A percentile compares a stretch with the other conserved stretches of the same genome.
phyloP scores from a whole-genome alignment of 495 filamentous ascomycete species.

The Penicillium cataractarum region DNA sequence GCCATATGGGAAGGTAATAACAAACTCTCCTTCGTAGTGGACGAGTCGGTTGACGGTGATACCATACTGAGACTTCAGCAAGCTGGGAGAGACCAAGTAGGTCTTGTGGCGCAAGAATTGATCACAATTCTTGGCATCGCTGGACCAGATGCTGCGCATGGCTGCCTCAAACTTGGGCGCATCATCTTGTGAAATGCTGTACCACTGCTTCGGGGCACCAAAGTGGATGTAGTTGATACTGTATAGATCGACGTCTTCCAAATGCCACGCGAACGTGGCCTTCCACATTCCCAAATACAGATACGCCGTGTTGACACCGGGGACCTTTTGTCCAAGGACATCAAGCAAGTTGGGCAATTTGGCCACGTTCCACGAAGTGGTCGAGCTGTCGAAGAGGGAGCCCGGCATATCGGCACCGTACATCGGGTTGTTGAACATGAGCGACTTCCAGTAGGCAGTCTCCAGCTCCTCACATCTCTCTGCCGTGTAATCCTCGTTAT shows the following conservation, averaged over 20 bases:
- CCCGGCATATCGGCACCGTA: constrained; percentile 98
- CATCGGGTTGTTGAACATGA: constrained; percentile 91
- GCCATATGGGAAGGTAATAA: constrained; percentile 97
- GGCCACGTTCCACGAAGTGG: constrained; percentile 89
- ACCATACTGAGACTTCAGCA: constrained; percentile 82
- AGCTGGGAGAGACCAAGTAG: constrained; percentile 92
- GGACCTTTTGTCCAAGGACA: constrained; percentile 91
- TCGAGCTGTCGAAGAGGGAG: constrained; percentile 88
- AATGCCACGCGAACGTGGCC: constrained; percentile 97
- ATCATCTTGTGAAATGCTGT: constrained; percentile 96
- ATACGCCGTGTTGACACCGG: constrained; percentile 98
- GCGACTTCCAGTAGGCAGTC: constrained; percentile 90
- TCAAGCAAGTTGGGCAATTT: constrained; percentile 93
- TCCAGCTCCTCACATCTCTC: constrained; percentile 95
- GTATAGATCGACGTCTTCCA: constrained; percentile 98
- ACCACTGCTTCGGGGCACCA: constrained; percentile 98
- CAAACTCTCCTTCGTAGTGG: constrained; percentile 97
- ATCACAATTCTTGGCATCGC: constrained; percentile 93
- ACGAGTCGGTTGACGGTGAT: constrained; percentile 95
- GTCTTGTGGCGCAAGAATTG: constrained; percentile 98
- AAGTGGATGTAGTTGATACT: constrained; percentile 99
- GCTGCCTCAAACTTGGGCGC: constrained; percentile 91
- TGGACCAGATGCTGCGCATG: constrained; percentile 95
- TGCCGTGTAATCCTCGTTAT: constrained; percentile 79
- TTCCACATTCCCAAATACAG: constrained; percentile 99